Conservation (phyloP, 331 rosid species). For the Prunus yedoensis region DNA sequence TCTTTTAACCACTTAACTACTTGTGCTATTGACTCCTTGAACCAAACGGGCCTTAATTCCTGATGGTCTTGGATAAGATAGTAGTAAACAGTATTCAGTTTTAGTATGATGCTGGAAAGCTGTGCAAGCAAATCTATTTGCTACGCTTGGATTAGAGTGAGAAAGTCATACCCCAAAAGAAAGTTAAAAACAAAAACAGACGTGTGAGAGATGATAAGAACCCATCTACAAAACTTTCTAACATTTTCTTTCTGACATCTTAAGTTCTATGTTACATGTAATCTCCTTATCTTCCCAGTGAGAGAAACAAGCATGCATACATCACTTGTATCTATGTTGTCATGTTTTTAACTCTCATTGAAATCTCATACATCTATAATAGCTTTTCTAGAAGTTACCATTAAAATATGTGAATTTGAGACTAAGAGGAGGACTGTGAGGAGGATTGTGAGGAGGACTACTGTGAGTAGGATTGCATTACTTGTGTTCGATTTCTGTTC, state of each 20-base stretch:
- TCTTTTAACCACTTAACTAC: background rate
- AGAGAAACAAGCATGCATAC: background rate
- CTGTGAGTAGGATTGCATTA: background rate
- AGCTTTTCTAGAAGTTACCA: background rate
- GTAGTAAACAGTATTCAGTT: background rate
- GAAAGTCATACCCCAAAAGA: background rate
- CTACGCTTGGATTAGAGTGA: background rate
- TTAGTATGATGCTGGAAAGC: background rate
- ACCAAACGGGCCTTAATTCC: too few species aligned
- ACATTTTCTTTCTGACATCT: background rate
- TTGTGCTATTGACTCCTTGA: background rate
- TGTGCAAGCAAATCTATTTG: background rate
- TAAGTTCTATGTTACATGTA: background rate
- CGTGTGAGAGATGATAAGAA: background rate
- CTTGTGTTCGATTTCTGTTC: constrained; percentile 9
- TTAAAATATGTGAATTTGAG: background rate
- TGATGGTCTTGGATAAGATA: background rate
- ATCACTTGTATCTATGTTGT: background rate
- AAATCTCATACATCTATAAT: background rate
- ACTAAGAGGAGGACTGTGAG: constrained; percentile 5
- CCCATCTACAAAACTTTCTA: background rate
- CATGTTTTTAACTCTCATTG: background rate
- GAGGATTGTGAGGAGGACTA: constrained; percentile 1
- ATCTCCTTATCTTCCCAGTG: constrained; percentile 1
- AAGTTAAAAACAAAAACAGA: background rate